Evolutionary conservation across 768 basidiomycete species (phyloP).

Genomic region (Cyathus striatus): DNA sequence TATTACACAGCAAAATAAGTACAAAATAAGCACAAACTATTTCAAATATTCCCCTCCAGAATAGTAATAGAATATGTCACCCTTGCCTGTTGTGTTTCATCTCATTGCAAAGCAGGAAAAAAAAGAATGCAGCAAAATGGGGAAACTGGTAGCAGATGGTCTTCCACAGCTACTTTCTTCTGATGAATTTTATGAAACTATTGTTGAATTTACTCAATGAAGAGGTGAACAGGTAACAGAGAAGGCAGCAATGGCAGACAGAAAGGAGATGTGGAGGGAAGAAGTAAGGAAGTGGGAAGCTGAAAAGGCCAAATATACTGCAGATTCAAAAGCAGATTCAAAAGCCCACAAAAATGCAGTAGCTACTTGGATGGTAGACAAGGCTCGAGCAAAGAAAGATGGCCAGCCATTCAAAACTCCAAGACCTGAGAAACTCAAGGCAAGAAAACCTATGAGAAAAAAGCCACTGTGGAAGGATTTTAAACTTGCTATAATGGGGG

Average conservation of each 20-base stretch:
- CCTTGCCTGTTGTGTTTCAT: slow-evolving; percentile 2
- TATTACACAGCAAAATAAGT: too few species aligned
- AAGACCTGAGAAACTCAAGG: too few species aligned
- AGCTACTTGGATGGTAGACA: too few species aligned
- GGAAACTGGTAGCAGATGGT: slow-evolving; percentile 5
- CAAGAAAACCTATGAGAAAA: too few species aligned
- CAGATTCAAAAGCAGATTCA: neutral
- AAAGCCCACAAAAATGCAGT: too few species aligned
- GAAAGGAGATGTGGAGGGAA: neutral
- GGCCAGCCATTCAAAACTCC: too few species aligned
- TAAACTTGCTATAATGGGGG: too few species aligned
- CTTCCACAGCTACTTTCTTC: slow-evolving; percentile 5
- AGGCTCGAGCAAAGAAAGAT: too few species aligned
- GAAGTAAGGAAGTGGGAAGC: neutral
- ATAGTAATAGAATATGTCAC: too few species aligned
- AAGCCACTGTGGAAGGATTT: too few species aligned
- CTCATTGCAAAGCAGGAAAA: slow-evolving; percentile 6
- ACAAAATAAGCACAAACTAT: too few species aligned
- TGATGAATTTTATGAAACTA: slow-evolving; percentile 5
- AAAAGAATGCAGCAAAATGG: slow-evolving; percentile 1
- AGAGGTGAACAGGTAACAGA: neutral
- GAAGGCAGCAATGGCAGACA: neutral
- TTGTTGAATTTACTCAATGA: slow-evolving; percentile 1
- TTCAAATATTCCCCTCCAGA: too few species aligned
- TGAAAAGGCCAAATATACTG: neutral